Evolutionary conservation across 2,329 filamentous ascomycete species (phyloP).

Genomic region (Phialemonium atrogriseum): DNA sequence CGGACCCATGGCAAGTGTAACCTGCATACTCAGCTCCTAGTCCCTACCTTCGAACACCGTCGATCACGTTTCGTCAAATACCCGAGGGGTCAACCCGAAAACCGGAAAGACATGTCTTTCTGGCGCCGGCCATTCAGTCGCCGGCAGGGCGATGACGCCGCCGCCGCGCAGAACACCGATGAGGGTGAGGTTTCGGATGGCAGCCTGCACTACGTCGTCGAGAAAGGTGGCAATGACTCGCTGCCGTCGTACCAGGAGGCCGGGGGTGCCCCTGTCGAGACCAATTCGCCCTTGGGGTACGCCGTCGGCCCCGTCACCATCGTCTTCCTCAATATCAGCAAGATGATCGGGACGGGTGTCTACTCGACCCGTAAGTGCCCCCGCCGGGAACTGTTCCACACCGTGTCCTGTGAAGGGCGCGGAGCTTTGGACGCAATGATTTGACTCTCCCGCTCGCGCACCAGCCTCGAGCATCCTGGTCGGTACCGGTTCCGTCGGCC

Average conservation of each 20-base stretch:
- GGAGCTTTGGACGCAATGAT: no score
- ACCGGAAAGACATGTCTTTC: slow-evolving; percentile 1
- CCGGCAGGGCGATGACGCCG: neutral
- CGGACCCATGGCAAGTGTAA: no score
- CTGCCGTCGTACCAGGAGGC: slow-evolving; percentile 48
- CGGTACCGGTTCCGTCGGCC: slow-evolving; percentile 53
- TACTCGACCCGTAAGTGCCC: slow-evolving; percentile 49
- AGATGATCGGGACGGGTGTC: slow-evolving; percentile 56
- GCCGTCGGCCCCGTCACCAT: slow-evolving; percentile 46
- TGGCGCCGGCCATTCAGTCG: neutral
- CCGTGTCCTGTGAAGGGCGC: neutral
- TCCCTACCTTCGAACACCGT: no score
- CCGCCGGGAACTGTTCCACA: no score
- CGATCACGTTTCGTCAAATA: no score
- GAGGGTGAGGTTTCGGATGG: slow-evolving; percentile 12
- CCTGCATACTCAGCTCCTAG: no score
- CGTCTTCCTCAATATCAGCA: slow-evolving; percentile 50
- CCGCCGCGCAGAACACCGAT: neutral
- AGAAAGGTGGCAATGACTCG: slow-evolving; percentile 31
- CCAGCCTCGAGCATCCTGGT: slow-evolving; percentile 50
- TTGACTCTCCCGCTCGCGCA: no score
- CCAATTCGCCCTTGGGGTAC: slow-evolving; percentile 50
- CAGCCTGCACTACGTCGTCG: slow-evolving; percentile 14
- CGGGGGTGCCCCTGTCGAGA: slow-evolving; percentile 52
- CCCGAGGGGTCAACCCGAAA: no score